Evolutionary conservation across 2,329 filamentous ascomycete species (phyloP).

Genomic region (Aspergillus tubingensis): DNA sequence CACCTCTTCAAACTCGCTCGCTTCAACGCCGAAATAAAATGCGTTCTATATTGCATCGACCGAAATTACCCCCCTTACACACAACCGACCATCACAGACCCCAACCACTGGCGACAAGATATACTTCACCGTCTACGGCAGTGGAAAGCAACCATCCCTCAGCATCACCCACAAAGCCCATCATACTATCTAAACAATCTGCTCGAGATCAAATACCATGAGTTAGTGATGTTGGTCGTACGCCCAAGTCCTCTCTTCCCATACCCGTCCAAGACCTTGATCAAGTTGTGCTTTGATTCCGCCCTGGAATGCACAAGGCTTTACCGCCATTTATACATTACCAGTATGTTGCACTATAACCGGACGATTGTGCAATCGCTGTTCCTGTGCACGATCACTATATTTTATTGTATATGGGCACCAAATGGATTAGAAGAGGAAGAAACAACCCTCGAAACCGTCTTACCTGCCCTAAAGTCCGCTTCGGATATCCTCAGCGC

Average conservation of each 20-base stretch:
- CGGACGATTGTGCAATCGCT: no score
- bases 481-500: background rate
- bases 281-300: background rate
- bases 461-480: background rate
- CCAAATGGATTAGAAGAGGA: background rate
- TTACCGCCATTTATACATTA: background rate
- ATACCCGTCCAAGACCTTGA: background rate
- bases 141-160: background rate
- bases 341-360: no score
- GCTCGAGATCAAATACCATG: background rate
- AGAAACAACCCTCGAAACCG: background rate
- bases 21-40: background rate
- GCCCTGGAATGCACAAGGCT: background rate
- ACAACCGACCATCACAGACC: background rate
- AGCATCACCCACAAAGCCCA: background rate
- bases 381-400: no score
- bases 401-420: background rate
- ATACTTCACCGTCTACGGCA: background rate
- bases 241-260: background rate
- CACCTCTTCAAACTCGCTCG: background rate
- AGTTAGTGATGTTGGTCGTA: background rate
- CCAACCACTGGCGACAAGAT: background rate
- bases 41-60: background rate
- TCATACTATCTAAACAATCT: background rate
- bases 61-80: background rate